These are phyloP conservation scores for Schrenkiella parvula DNA, from an alignment of 345 rosid genomes.

Conservation along the genomic window DNA sequence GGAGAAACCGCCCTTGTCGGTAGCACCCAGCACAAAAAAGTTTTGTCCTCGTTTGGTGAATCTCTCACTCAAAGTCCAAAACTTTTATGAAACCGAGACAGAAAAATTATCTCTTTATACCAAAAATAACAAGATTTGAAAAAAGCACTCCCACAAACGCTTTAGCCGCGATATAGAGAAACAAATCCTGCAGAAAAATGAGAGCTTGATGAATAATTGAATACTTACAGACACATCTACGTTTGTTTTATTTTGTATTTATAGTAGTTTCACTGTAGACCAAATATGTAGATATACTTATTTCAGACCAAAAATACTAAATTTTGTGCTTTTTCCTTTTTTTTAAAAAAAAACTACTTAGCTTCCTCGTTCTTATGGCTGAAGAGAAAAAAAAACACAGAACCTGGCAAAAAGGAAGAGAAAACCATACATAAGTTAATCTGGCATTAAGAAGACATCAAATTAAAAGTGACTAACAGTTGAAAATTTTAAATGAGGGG, in stretches of 20 bases:
- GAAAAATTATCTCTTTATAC: slow-evolving; percentile 10
- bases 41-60: background rate
- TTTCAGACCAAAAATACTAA: background rate
- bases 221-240: background rate
- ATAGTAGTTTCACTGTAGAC: background rate
- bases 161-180: background rate
- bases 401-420: background rate
- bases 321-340: too few relatives aligned
- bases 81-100: background rate
- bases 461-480: background rate
- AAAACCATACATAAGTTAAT: background rate
- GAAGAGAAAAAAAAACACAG: background rate
- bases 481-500: background rate
- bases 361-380: too few relatives aligned
- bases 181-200: background rate
- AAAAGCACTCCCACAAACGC: background rate
- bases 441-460: background rate
- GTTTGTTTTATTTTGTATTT: slow-evolving; percentile 3
- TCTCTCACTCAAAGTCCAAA: background rate
- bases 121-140: background rate
- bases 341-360: too few relatives aligned
- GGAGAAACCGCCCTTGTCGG: slow-evolving; percentile 12
- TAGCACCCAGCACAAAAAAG: slow-evolving; percentile 3
- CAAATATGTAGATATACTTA: background rate
- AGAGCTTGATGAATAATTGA: slow-evolving; percentile 5